Conservation (phyloP, 2,329 filamentous ascomycete species). For the Trichophyton mentagrophytes region DNA sequence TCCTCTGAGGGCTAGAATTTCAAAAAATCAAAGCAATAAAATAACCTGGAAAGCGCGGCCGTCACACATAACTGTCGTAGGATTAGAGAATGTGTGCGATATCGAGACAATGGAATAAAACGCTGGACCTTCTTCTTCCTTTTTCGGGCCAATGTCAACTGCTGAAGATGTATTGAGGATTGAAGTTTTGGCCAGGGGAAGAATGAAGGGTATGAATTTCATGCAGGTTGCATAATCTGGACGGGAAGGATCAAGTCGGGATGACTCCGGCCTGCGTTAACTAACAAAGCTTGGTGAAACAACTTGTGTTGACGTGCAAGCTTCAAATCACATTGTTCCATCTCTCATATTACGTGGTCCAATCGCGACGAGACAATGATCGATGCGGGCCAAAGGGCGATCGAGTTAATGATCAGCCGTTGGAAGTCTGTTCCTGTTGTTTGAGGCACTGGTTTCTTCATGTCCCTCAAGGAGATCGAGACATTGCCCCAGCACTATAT, state of each 20-base stretch:
- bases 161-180: background rate
- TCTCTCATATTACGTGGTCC: constrained; percentile 1
- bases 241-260: background rate
- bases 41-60: background rate
- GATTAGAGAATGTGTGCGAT: background rate
- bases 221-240: background rate
- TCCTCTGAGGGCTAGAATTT: constrained; percentile 4
- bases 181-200: background rate
- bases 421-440: background rate
- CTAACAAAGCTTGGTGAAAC: background rate
- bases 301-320: background rate
- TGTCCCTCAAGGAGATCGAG: constrained; percentile 11
- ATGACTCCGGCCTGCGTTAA: background rate
- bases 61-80: constrained; percentile 1
- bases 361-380: background rate
- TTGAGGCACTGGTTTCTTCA: background rate
- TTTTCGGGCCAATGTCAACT: background rate
- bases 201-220: constrained; percentile 1
- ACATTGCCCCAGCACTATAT: constrained; percentile 12
- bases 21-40: background rate
- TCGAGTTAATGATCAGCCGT: background rate
- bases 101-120: background rate
- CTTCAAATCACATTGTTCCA: constrained; percentile 1
- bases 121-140: background rate
- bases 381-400: background rate